Evolutionary conservation across 179 eudicot species (phyloP), one percentile per base, ranked within the genome.

Genomic region (Beta lomatogona): DNA sequence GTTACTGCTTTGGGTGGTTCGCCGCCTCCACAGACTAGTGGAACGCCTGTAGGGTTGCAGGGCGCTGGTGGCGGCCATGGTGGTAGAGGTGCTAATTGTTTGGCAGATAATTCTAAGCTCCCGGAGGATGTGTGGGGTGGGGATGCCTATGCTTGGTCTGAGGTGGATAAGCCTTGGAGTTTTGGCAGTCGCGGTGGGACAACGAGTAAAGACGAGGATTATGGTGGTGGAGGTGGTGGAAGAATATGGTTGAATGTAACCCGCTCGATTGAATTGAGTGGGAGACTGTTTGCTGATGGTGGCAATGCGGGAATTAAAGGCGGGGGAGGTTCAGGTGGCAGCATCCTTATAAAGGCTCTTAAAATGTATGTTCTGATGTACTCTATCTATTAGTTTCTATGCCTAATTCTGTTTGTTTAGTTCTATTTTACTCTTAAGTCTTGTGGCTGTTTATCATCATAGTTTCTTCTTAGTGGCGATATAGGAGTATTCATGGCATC

Each of bases 261-360:
- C 0, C 80, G 72, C 57, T 69, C 50, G 4, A 58, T 89, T 63
- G 89, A 89, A 21, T 73, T 86, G 77, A 14, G 76, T 36, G 98
- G 98, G 70, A 75, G 80, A 85, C 82, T 94, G 57, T 80, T 90
- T 55, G 97, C 98, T n/a, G 92, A 91, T 86, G 98, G 98, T 21
- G 98, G 98, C 46, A 88, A 88, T 83, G 89, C 93, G 11, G 92
- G 94, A 44, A 70, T 85, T 28, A 93, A 90, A 83, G 98, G 98
- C 2, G 98, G 98, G 67, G 98, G 98, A 82, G 98, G 98, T n/a
- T 89, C 97, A 22, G 98, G 97, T 67, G 98, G 98, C 65, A 94
- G 98, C 86, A 85, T 94, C 71, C 88, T 25, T 81, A 88, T 94
- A 83, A 75, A 82, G 85, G 80, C 97, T 2, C 77, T 41, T 22